Evolutionary conservation across 192 early-diverging fungal genomes (phyloP).

Genomic region (Coemansia sp.): DNA sequence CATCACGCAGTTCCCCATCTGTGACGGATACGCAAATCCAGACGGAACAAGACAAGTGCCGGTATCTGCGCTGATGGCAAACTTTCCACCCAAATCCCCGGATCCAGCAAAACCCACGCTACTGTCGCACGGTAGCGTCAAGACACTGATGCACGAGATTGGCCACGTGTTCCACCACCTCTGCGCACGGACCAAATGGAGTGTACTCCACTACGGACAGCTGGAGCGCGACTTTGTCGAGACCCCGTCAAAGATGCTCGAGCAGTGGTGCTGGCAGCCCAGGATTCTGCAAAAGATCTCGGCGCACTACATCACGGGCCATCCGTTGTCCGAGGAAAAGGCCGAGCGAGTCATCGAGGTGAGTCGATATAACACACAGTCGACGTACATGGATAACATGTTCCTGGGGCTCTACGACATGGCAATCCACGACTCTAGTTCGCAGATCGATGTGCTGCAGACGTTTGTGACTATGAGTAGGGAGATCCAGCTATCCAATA

Average conservation of each 20-base stretch:
- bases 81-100: slow-evolving; percentile 58
- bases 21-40: slow-evolving; percentile 55
- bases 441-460: slow-evolving; percentile 29
- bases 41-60: slow-evolving; percentile 57
- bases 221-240: slow-evolving; percentile 79
- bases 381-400: slow-evolving; percentile 64
- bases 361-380: slow-evolving; percentile 63
- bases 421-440: slow-evolving; percentile 59
- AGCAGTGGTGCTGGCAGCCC: slow-evolving; percentile 73
- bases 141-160: slow-evolving; percentile 78
- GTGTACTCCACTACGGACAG: slow-evolving; percentile 62
- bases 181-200: slow-evolving; percentile 65
- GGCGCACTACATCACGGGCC: slow-evolving; percentile 64
- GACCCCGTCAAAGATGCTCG: slow-evolving; percentile 82
- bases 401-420: slow-evolving; percentile 73
- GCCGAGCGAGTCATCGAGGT: slow-evolving; percentile 59
- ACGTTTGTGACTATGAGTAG: slow-evolving; percentile 48
- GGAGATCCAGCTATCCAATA: slow-evolving; percentile 31
- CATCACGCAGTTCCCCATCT: slow-evolving; percentile 66
- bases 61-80: slow-evolving; percentile 60
- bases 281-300: slow-evolving; percentile 53
- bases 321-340: slow-evolving; percentile 64
- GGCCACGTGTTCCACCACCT: slow-evolving; percentile 63
- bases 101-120: slow-evolving; percentile 58
- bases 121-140: slow-evolving; percentile 69